These are phyloP conservation scores for Globisporangium sylvaticum DNA, from an alignment of 352 stramenopile genomes.

Conservation along the genomic window DNA sequence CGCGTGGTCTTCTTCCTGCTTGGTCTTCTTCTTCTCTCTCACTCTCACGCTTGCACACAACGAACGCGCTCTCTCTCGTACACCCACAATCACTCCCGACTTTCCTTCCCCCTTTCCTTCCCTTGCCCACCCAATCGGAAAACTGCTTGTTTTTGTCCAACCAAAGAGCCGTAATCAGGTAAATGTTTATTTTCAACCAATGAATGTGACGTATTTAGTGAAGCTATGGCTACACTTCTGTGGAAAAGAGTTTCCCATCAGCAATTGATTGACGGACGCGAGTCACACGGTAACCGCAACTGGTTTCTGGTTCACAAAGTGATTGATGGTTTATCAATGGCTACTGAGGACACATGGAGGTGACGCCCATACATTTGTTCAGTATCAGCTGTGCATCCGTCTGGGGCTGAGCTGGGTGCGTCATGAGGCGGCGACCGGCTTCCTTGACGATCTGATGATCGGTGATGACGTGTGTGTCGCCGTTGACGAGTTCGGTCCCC, in stretches of 20 bases:
- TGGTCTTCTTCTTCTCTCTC: conserved; percentile 6
- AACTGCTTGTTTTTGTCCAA: not conserved
- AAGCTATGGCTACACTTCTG: conserved; percentile 1
- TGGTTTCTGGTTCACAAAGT: not conserved
- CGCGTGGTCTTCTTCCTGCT: not conserved
- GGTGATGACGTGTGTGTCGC: not conserved
- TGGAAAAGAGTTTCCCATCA: not conserved
- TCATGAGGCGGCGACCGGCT: not conserved
- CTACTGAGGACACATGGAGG: not conserved
- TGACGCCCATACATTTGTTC: not conserved
- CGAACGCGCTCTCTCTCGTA: not conserved
- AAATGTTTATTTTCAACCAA: not conserved
- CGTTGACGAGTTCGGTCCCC: not conserved
- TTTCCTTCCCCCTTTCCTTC: not conserved
- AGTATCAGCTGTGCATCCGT: not conserved
- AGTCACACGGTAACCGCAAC: not conserved
- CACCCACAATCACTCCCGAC: conserved; percentile 8
- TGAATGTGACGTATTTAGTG: not conserved
- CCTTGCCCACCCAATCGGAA: not conserved
- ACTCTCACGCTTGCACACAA: not conserved
- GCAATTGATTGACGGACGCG: not conserved
- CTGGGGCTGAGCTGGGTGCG: not conserved
- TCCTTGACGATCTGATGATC: not conserved
- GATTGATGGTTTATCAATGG: not conserved
- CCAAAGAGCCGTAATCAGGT: not conserved